Evolutionary conservation across 2,329 filamentous ascomycete species (phyloP).

Genomic region (Penicillium paneum): DNA sequence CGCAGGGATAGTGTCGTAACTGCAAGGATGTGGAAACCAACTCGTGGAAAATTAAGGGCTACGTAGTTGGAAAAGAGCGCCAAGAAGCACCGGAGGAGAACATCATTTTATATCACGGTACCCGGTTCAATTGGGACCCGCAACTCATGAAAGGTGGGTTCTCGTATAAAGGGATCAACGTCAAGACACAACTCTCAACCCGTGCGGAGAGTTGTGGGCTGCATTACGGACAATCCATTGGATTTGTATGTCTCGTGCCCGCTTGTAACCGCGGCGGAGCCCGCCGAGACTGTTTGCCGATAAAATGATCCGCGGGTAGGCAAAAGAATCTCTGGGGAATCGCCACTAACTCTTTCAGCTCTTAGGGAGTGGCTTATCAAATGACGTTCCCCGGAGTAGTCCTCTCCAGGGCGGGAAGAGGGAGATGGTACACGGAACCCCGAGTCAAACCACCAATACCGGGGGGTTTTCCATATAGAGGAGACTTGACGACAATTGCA

Average conservation of each 20-base stretch:
- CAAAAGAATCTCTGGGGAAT: conserved; percentile 1
- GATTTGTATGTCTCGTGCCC: background rate
- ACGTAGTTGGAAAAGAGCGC: background rate
- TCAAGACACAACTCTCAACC: background rate
- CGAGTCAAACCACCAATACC: background rate
- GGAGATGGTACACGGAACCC: background rate
- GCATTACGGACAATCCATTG: background rate
- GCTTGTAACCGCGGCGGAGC: conserved; percentile 4
- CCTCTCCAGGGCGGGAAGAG: background rate
- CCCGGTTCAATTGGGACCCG: background rate
- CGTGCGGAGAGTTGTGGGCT: background rate
- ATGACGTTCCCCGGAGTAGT: background rate
- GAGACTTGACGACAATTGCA: background rate
- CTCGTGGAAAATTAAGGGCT: no score
- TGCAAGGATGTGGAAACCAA: background rate
- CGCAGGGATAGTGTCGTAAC: background rate
- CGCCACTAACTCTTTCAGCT: background rate
- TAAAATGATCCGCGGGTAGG: conserved; percentile 1
- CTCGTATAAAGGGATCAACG: background rate
- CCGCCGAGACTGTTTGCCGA: conserved; percentile 2
- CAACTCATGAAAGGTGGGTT: background rate
- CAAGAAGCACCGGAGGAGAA: background rate
- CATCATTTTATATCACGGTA: background rate
- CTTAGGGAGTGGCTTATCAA: background rate
- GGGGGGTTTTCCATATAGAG: background rate